Percentiles rank a stretch among this genome's conserved stretches.
Evolutionary conservation across 371 early-diverging fungal species (phyloP).

Genomic region (Neoconidiobolus thromboides): DNA sequence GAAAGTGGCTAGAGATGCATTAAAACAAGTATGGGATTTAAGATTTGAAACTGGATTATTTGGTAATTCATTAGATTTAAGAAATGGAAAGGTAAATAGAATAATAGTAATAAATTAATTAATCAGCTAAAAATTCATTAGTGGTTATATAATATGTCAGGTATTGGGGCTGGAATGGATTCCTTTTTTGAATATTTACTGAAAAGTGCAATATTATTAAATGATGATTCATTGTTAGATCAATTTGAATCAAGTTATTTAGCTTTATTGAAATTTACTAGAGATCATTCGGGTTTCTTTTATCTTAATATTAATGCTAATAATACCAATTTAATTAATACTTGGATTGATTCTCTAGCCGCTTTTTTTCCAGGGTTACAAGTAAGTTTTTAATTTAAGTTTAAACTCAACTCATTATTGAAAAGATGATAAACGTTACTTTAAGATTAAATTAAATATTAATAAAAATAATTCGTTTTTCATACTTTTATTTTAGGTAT

Average conservation of each 20-base stretch:
- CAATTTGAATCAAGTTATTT: conserved; percentile 68
- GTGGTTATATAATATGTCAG: conserved; percentile 50
- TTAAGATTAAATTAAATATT: no score
- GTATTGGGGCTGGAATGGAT: conserved; percentile 85
- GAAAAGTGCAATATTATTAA: conserved; percentile 76
- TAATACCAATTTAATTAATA: conserved; percentile 34
- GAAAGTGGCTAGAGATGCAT: conserved; percentile 46
- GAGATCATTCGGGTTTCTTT: conserved; percentile 53
- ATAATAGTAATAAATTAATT: neutral
- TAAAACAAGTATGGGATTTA: conserved; percentile 53
- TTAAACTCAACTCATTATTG: neutral
- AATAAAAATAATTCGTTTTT: neutral
- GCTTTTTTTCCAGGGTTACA: conserved; percentile 89
- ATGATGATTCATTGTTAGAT: conserved; percentile 45
- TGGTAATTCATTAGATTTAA: conserved; percentile 67
- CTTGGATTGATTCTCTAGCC: conserved; percentile 78
- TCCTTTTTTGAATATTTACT: conserved; percentile 84
- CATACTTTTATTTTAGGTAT: conserved; percentile 19
- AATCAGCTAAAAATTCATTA: neutral
- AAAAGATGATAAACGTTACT: no score
- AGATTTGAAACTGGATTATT: conserved; percentile 53
- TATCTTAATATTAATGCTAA: conserved; percentile 74
- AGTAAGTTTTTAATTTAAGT: conserved; percentile 15
- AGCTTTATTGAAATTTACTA: conserved; percentile 35
- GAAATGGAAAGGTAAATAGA: conserved; percentile 22